phyloP scores from a whole-genome alignment of 1,139 yeast species.

The Pneumocystis sp. region DNA sequence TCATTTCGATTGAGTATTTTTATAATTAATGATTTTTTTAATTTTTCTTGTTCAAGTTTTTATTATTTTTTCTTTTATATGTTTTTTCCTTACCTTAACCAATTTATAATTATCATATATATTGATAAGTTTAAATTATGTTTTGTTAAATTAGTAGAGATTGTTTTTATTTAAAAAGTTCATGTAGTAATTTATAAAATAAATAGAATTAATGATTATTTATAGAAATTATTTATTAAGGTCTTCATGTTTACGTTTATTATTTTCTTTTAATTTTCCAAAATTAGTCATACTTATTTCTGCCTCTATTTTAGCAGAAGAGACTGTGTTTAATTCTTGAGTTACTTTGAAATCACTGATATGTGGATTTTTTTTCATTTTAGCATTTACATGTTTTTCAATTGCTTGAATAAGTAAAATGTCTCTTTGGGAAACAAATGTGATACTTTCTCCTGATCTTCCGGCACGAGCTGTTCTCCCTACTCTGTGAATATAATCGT shows the following conservation, averaged over 20 bases:
- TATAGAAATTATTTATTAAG: background rate
- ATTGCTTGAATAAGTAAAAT: slow-evolving; percentile 68
- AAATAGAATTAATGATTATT: background rate
- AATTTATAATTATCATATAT: background rate
- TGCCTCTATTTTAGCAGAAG: slow-evolving; percentile 80
- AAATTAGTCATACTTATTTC: slow-evolving; percentile 86
- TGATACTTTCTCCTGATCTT: slow-evolving; percentile 50
- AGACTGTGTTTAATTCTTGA: slow-evolving; percentile 45
- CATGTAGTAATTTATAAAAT: background rate
- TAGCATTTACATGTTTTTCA: slow-evolving; percentile 65
- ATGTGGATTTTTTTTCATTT: slow-evolving; percentile 57
- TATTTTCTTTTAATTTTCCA: slow-evolving; percentile 54
- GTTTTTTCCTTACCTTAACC: too few relatives aligned
- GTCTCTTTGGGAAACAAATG: slow-evolving; percentile 75
- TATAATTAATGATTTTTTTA: background rate
- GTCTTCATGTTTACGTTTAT: background rate
- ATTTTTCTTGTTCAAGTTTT: background rate
- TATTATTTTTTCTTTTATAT: background rate
- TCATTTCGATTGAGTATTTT: background rate
- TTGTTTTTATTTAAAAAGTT: background rate
- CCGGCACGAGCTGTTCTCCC: slow-evolving; percentile 99
- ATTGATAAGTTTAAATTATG: background rate
- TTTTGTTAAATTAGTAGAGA: background rate
- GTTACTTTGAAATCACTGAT: slow-evolving; percentile 66
- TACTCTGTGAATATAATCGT: slow-evolving; percentile 92